A percentile compares a stretch with the other conserved stretches of the same genome.
Evolutionary conservation across 345 rosid species (phyloP).

Genomic region (Eucalyptus viminalis): DNA sequence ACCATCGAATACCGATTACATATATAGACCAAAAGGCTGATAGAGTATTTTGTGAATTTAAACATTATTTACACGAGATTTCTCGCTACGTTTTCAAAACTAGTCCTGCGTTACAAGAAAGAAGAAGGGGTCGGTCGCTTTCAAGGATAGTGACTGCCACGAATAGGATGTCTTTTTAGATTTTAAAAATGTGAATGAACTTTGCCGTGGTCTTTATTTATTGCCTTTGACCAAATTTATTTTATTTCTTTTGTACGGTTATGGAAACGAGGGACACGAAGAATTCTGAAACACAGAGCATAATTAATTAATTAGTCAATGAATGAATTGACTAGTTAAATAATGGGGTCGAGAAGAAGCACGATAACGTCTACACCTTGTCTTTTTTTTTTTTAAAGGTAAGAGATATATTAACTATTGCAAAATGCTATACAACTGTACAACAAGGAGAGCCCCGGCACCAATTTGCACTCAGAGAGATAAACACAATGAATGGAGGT

Average conservation of each 20-base stretch:
- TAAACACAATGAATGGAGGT: too few species aligned
- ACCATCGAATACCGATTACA: neutral
- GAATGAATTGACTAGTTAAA: neutral
- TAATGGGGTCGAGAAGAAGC: neutral
- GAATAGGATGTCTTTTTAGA: neutral
- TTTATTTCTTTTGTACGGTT: neutral
- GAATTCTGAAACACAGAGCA: neutral
- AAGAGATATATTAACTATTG: too few species aligned
- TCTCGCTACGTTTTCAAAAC: neutral
- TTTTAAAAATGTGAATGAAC: neutral
- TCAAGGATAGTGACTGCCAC: neutral
- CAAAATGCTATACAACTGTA: too few species aligned
- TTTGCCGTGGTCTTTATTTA: neutral
- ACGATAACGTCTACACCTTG: neutral
- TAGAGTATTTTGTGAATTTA: neutral
- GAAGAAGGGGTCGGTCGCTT: neutral
- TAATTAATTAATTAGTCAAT: too few species aligned
- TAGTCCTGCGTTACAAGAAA: neutral
- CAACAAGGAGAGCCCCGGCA: fast-evolving
- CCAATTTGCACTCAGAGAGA: too few species aligned
- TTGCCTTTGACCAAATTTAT: neutral
- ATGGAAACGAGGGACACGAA: neutral
- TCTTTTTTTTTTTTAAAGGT: too few species aligned
- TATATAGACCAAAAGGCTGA: neutral
- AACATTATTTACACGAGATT: neutral